A percentile compares a stretch with the other conserved stretches of the same genome.
Conservation (phyloP, 208 protist genomes). For the Balamuthia mandrillaris region DNA sequence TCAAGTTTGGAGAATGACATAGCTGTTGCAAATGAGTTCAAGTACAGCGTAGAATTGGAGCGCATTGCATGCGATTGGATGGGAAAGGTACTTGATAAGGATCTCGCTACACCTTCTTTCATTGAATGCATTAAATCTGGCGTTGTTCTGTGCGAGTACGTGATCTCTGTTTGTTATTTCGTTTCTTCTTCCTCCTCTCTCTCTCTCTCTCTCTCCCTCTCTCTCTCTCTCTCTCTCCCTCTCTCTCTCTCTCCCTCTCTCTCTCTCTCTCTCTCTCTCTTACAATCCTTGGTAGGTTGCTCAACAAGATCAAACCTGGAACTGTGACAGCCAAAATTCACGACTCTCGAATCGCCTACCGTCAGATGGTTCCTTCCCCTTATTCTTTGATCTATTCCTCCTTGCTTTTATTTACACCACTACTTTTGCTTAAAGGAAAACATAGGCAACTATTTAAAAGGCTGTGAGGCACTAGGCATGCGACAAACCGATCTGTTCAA, state of each 20-base stretch:
- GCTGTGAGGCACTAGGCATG: neutral
- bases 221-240: neutral
- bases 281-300: neutral
- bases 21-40: neutral
- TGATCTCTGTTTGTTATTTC: neutral
- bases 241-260: neutral
- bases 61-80: neutral
- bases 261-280: neutral
- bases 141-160: neutral
- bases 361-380: neutral
- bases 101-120: neutral
- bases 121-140: neutral
- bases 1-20: neutral
- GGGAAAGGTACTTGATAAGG: neutral
- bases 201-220: neutral
- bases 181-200: neutral
- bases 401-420: neutral
- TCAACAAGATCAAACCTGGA: neutral
- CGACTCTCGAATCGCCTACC: neutral
- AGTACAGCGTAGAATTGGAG: neutral
- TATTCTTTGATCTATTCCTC: neutral
- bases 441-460: neutral
- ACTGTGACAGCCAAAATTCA: neutral
- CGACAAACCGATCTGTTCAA: neutral
- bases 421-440: neutral